These are phyloP conservation scores for Cystobasidiaceae sp. DNA, from an alignment of 1,284 basidiomycete genomes.

Conservation along the genomic window DNA sequence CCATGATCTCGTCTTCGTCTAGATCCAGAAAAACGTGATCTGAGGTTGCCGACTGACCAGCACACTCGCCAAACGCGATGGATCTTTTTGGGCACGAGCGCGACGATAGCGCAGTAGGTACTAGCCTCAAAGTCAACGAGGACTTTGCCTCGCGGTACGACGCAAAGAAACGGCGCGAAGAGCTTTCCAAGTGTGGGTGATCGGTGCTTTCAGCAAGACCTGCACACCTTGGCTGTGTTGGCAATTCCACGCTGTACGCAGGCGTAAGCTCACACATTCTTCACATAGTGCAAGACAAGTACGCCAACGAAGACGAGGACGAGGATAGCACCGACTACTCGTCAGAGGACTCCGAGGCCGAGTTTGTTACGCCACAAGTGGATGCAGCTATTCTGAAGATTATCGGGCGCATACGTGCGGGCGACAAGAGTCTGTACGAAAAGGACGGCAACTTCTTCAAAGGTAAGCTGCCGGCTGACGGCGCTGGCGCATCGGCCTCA, in stretches of 20 bases:
- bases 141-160: constrained; percentile 77
- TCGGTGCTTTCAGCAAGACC: too few species aligned
- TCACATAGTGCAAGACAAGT: constrained; percentile 80
- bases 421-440: constrained; percentile 80
- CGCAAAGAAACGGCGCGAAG: constrained; percentile 73
- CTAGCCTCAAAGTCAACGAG: constrained; percentile 63
- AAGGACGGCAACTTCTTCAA: constrained; percentile 40
- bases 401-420: constrained; percentile 73
- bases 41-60: not conserved
- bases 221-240: too few species aligned
- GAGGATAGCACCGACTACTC: constrained; percentile 60
- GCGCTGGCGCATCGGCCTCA: too few species aligned
- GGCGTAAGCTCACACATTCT: too few species aligned
- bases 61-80: not conserved
- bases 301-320: constrained; percentile 54
- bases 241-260: too few species aligned
- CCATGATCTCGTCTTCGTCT: not conserved
- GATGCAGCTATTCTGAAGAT: constrained; percentile 94
- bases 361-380: constrained; percentile 86
- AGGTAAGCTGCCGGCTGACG: too few species aligned
- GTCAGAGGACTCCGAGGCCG: constrained; percentile 81
- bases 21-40: constrained; percentile 10
- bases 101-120: not conserved
- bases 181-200: constrained; percentile 62
- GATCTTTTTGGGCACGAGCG: constrained; percentile 8